Base-by-base conservation (phyloP, 2,329 filamentous ascomycete genomes). In the Leptographium flavum region DNA sequence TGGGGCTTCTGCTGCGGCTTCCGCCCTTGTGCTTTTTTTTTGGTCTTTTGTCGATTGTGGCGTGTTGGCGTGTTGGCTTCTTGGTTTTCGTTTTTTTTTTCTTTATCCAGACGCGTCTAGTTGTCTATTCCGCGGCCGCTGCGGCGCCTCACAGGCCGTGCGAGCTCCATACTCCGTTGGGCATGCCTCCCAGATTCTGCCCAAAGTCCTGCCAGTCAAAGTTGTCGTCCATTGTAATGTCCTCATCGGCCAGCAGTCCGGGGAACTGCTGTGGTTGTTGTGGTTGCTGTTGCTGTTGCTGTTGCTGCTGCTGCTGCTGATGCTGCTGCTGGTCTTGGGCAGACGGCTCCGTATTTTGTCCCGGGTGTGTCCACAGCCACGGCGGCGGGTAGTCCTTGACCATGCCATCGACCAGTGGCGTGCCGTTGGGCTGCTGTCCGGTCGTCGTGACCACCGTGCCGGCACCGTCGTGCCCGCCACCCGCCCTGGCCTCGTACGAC, bases 351-450 rank as follows among this genome's bases (percentile, higher is more conserved):
- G 35, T 1, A 9, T 25, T 31, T 9, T 39, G 15, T 13, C 15
- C 23, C 19, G 63, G 63, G 13, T 61, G 62, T 1, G 69, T 68
- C 39, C 74, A 76, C 52, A 74, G 63, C 51, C 74, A 76, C 40
- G 73, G 71, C 6, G 74, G 69, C 2, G 73, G 66, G 11, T 68
- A 69, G 22, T 65, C 65, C 3, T 64, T 63, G 21, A 52, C 63
- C 1, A 61, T 73, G 5, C 69, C 71, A 4, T 74, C 52, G 5
- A 55, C 42, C 3, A 56, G 47, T 10, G 55, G 52, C 11, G 52
- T 52, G 5, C 17, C 17, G 19, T 13, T 21, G 17, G 17, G 22
- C 23, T 39, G 36, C 36, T 22, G 22, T 10, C 9, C 31, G 15
- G 36, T 25, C 23, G 22, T 17, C 23, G 37, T 39, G 4, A 7